Base-by-base conservation (phyloP, 2,329 filamentous ascomycete genomes). In the Leptoxyphium fumago region DNA sequence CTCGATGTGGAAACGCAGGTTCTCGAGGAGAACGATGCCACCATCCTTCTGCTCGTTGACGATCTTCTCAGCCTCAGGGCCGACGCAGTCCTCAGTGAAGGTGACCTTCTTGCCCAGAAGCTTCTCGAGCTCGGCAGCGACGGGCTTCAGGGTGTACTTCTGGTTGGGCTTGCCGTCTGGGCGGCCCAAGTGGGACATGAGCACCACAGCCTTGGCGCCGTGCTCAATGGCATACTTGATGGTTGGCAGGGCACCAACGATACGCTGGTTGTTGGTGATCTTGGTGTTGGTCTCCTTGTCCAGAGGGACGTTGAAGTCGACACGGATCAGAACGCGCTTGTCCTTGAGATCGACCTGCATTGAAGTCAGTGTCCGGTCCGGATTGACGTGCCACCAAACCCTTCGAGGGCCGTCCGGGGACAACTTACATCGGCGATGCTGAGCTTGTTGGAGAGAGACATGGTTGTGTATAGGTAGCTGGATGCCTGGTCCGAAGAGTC, bases 221-320 rank as follows among this genome's bases (percentile, higher is more conserved):
- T 63, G 48, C 43, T 64, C 61, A 48, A 58, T 56, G 45, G 61
- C 61, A 50, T 64, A 62, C 45, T 64, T 64, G 61, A 64, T 63
- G 13, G 61, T 64, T 29, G 61, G 61, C 10, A 63, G 71, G 60
- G 91, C 91, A 62, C 91, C 93, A 60, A 86, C 88, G 61, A 98
- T 98, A 67, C 91, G 88, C 74, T 98, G 91, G 70, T 82, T 86
- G 78, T 98, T 98, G 67, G 91, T 96, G 67, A 98, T 78, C 45
- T 93, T 88, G 44, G 50, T 52, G 56, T 62, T 62, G 73, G 87
- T 93, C 64, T 91, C 74, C 55, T 73, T 77, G 64, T 98, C 87
- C 61, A 98, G 86, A 52, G 91, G 91, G 46, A 98, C 93, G 70
- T 98, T 98, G 81, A 98, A 98, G 78, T 98, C 91, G 66, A 98